Evolutionary conservation across 352 stramenopile species (phyloP), one percentile per base, ranked within the genome.

Genomic region (Globisporangium apiculatum): DNA sequence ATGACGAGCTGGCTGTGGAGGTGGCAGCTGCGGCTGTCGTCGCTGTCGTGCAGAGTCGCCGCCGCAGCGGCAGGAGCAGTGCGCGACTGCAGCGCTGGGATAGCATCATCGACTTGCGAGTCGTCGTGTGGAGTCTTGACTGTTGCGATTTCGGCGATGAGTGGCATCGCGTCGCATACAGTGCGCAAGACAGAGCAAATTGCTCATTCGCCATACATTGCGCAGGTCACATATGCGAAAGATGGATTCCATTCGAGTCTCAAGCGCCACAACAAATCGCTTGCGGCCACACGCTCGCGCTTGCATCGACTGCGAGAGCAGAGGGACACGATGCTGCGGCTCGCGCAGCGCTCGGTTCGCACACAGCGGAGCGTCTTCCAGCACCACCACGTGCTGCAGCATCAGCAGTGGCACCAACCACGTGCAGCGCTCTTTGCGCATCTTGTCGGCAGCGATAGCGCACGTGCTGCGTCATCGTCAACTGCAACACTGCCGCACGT

Each of bases 301-400:
- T 31, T 31, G 24, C 24, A 31, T 31, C 24, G 3, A 31, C 24
- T 31, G 3, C 24, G 24, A 31, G 24, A 31, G 24, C 24, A 31
- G 24, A 31, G 24, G 24, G 24, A 31, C 45, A 49, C n/a, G n/a
- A 49, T 60, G 60, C 42, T 60, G 53, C 42, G 36, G 9, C 37
- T 60, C 38, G 49, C 53, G 53, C 53, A 53, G 53, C 54, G 60
- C 15, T 54, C 60, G 53, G 38, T 57, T 36, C 51, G 51, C 37
- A 35, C 18, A 8, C 31, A 53, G 50, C 58, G 37, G 18, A 12
- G 11, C 40, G 40, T 8, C 40, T 43, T 43, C 40, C 40, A 43
- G 40, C 40, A 31, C 24, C 24, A 31, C 2, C 24, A 31, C 24
- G 2, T 43, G 40, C 40, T 43, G 2, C 40, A 43, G 40, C 31